Evolutionary conservation across 2,329 filamentous ascomycete species (phyloP), one percentile per base, ranked within the genome.

Genomic region (Sporothrix variecibatus): DNA sequence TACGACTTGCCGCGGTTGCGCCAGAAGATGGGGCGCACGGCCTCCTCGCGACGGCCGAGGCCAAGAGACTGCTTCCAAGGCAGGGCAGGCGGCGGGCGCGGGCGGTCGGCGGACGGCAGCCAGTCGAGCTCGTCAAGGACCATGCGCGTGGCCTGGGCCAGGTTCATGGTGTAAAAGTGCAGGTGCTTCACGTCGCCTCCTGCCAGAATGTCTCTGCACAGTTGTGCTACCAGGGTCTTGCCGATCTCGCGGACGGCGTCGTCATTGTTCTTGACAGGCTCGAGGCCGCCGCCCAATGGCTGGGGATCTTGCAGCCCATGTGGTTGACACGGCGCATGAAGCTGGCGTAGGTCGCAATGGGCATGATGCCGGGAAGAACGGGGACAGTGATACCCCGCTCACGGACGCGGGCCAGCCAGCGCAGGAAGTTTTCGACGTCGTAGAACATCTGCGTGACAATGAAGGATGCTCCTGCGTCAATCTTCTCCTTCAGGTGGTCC

Each of bases 401-500:
- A 69, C 95, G 92, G 75, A 95, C 94, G 81, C 93, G 96, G 78
- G 89, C 86, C 51, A 97, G 93, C 96, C 96, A 99, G 72, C 91
- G 89, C 72, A 98, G 84, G 83, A 99, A 99, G 81, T 96, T 95
- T 80, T 99, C 95, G 69, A 90, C 95, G 80, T 99, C 95, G 86
- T 99, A 99, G 84, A 98, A 98, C 96, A 99, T 99, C 85, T 99
- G 96, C 0, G 96, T 98, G 72, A 99, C 93, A 77, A 99, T 93
- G 81, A 98, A 99, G 7, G 93, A 92, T 76, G 92, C 95, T 71
- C 96, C 96, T 75, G 94, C 93, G 81, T 99, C 96, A 46, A 98
- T 92, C 86, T 99, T 99, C 83, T 98, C 93, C 85, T 98, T 98
- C 80, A 99, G 84, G 82, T 98, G 96, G 77, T 96, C 92, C 76